Base-by-base conservation (phyloP, 2,329 filamentous ascomycete species). In the Didymellaceae sp. region DNA sequence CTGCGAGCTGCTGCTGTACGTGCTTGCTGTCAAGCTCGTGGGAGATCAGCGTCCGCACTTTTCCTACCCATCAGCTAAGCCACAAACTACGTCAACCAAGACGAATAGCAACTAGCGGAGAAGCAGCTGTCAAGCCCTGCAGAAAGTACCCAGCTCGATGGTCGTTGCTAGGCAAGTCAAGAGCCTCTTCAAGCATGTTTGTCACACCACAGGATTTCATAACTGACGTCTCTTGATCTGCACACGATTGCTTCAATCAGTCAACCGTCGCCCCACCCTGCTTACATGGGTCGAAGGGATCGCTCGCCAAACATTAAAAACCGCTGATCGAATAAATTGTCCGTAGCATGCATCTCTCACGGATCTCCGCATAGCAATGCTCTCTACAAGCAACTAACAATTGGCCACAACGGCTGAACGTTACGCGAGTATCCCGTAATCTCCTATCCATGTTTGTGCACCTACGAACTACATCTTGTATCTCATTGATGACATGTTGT, bases 71-170 rank as follows among this genome's bases (percentile, higher is more conserved):
- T 30, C 31, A 47, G 32, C 44, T 30, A 33, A 39, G 41, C 22
- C 37, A 55, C 57, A 54, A 55, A 57, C 37, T 58, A 66, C 63
- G 61, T 66, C 59, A 63, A 63, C 54, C 41, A 57, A 60, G 61
- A 44, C 30, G 43, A 40, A 34, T 34, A 7, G 25, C 26, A 17
- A 6, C 24, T 10, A 20, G 24, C 11, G 4, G 13, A 37, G n/a
- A 17, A 9, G 22, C n/a, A n/a, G 16, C 22, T n/a, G 11, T 6
- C 20, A 31, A 34, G 45, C 41, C 41, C 20, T 49, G 32, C 32
- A 41, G 14, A 49, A 25, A 17, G n/a, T 7, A 28, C 8, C 25
- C 22, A 25, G 22, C 31, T 26, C 24, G 17, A 6, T 28, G 24
- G 13, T 32, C 6, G 3, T 46, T 25, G 40, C 34, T 40, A 13